Evolutionary conservation across 495 filamentous ascomycete species (phyloP), one percentile per base, ranked within the genome.

Genomic region (Lophium mytilinum): DNA sequence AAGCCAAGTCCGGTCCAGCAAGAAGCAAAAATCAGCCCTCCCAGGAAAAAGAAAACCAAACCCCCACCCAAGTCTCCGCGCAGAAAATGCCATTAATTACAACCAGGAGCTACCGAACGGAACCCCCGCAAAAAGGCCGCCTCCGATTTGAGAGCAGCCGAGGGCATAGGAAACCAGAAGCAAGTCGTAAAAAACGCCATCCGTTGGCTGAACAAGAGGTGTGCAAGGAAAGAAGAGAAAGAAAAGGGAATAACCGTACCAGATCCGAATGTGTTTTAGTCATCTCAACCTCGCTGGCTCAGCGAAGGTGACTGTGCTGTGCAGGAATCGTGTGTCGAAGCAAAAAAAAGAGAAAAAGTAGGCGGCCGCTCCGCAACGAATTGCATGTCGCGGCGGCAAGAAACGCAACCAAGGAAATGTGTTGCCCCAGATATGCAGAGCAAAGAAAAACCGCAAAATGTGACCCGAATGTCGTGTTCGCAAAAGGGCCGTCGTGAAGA

Each of bases 31-130:
- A 18, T 2, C 15, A 48, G 11, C 12, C 15, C 1, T 24, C 45
- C 21, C 24, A 30, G 24, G 24, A 30, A 30, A 30, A 30, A 30
- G 24, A 6, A 30, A 30, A 30, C 24, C 24, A 30, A 30, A 30
- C 24, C 24, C 24, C 24, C 3, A 3, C 24, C 24, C n/a, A n/a
- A 30, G 24, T 30, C 24, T 30, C 24, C 24, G 24, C 24, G 24
- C 24, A 30, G 24, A 30, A 30, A 48, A 48, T 48, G 45, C 45
- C 45, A 48, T 48, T 48, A 48, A 48, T 48, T 48, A 48, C 45
- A 48, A 48, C 45, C 45, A 48, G 21, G 33, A 48, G 45, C 21
- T 18, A 48, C 45, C 18, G 18, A 24, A 18, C 30, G 21, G 30
- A 8, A 21, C 43, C 10, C 17, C 17, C 21, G 19, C 45, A 14